phyloP scores from a whole-genome alignment of 106 monocot genomes.

The Posidonia australis region DNA sequence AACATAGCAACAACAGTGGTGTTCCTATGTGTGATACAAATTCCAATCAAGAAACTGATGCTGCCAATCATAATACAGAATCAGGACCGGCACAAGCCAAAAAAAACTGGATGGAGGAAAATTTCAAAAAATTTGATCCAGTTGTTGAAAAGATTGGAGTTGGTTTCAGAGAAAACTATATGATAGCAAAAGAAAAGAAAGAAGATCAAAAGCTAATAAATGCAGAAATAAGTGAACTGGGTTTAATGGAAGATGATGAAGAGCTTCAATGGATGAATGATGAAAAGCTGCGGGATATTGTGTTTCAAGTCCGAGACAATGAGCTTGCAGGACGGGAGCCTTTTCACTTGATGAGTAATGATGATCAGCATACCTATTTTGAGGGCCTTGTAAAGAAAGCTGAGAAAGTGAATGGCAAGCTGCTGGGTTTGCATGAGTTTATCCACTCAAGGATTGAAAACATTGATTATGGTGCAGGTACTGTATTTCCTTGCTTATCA shows the following conservation, averaged over 20 bases:
- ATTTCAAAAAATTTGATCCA: slow-evolving; percentile 50
- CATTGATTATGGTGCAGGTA: slow-evolving; percentile 76
- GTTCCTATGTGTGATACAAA: neutral
- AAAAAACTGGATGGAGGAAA: slow-evolving; percentile 48
- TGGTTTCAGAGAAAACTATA: slow-evolving; percentile 65
- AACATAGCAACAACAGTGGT: neutral
- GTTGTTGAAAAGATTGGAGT: slow-evolving; percentile 40
- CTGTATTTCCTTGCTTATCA: neutral
- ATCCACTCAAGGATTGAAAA: slow-evolving; percentile 77
- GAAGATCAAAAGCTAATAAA: slow-evolving; percentile 23
- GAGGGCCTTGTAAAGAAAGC: slow-evolving; percentile 57
- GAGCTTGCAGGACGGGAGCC: slow-evolving; percentile 65
- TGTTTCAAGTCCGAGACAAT: slow-evolving; percentile 69
- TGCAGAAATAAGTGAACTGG: slow-evolving; percentile 35
- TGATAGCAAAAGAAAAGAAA: slow-evolving; percentile 52
- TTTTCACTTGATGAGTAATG: slow-evolving; percentile 57
- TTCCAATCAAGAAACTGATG: slow-evolving; percentile 9
- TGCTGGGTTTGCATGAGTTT: slow-evolving; percentile 56
- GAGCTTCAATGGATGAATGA: slow-evolving; percentile 87
- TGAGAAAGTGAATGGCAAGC: slow-evolving; percentile 53
- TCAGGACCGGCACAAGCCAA: neutral
- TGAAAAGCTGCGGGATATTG: slow-evolving; percentile 63
- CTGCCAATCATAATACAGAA: neutral
- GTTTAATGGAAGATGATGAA: slow-evolving; percentile 26
- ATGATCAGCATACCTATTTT: slow-evolving; percentile 51